Evolutionary conservation across 306 rosid genomes (phyloP), one percentile per base, ranked within the genome.

Genomic region (Mimosa pudica): DNA sequence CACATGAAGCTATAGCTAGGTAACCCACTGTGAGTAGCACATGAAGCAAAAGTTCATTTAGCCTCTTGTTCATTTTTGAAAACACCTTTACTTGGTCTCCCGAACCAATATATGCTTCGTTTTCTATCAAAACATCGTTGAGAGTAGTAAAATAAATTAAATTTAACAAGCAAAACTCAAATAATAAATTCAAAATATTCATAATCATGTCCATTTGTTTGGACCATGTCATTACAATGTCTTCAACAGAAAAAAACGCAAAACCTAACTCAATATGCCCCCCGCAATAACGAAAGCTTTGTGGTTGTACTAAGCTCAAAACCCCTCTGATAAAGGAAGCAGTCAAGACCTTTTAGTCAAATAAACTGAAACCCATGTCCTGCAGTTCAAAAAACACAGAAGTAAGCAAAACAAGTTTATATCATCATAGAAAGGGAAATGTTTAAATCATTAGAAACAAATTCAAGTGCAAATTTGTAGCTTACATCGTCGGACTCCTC

Each of bases 361-460:
- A 92, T 45, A 92, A 88, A 80, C 97, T 80, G 74, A 92, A 92
- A 18, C 94, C 92, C 92, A 92, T 88, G 41, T 90, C 97, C 97
- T 89, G 92, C 71, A 85, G 24, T 66, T 82, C 46, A 0, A 16
- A 42, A 24, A 70, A 69, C 17, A 44, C 30, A 67, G 48, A 17
- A 69, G 36, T 18, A 49, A 46, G 10, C 16, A 70, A 70, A 47
- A 78, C 64, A 35, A 80, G 11, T 16, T 33, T 0, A 73, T 70
- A 35, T 20, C 66, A 65, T 73, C 66, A 65, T 73, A 33, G 62
- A 74, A 10, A 49, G 2, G 30, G n/a, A 48, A 18, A n/a, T 55
- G 62, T 9, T 7, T 0, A 4, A 55, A 3, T 45, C 12, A 73
- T 24, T 0, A 68, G 46, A 14, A 46, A 80, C 55, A 18, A 75